Percentiles rank a stretch among this genome's conserved stretches.
Conservation (phyloP, 768 basidiomycete genomes). For the Pleurotus eryngii region DNA sequence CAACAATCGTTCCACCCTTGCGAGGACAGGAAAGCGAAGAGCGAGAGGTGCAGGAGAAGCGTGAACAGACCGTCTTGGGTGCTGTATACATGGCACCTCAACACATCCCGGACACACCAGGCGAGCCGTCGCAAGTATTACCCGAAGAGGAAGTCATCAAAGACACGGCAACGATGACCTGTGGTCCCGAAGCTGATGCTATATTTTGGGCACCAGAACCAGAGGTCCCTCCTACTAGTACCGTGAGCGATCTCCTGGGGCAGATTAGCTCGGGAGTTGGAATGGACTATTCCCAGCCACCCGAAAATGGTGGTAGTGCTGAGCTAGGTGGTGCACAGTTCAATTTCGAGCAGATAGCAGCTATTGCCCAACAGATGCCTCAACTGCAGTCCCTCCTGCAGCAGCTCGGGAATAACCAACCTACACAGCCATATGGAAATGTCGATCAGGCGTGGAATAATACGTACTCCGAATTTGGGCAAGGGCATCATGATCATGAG, state of each 20-base stretch:
- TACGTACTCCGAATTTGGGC: conserved; percentile 47
- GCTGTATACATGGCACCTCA: conserved; percentile 69
- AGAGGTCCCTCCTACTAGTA: conserved; percentile 30
- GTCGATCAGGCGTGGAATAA: conserved; percentile 36
- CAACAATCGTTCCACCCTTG: conserved; percentile 46
- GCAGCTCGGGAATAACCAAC: conserved; percentile 17
- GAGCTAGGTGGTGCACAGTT: conserved; percentile 32
- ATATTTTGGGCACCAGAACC: conserved; percentile 59
- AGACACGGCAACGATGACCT: conserved; percentile 61
- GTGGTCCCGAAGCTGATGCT: conserved; percentile 63
- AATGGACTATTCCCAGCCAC: conserved; percentile 8
- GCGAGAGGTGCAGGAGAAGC: conserved; percentile 66
- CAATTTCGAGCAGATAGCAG: conserved; percentile 11
- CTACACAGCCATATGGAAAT: conserved; percentile 25
- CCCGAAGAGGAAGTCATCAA: conserved; percentile 69
- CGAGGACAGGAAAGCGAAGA: conserved; percentile 72
- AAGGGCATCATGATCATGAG: conserved; percentile 44
- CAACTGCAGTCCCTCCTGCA: conserved; percentile 62
- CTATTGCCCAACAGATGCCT: conserved; percentile 7
- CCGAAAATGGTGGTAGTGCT: conserved; percentile 31
- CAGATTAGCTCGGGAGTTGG: conserved; percentile 27
- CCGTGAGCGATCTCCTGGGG: conserved; percentile 69
- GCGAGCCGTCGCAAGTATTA: conserved; percentile 59
- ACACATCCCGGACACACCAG: conserved; percentile 77
- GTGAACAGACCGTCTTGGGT: conserved; percentile 73